Percentiles rank a stretch among this genome's conserved stretches.
Conservation (phyloP, 129 eudicot species). For the Helianthus tuberosus region DNA sequence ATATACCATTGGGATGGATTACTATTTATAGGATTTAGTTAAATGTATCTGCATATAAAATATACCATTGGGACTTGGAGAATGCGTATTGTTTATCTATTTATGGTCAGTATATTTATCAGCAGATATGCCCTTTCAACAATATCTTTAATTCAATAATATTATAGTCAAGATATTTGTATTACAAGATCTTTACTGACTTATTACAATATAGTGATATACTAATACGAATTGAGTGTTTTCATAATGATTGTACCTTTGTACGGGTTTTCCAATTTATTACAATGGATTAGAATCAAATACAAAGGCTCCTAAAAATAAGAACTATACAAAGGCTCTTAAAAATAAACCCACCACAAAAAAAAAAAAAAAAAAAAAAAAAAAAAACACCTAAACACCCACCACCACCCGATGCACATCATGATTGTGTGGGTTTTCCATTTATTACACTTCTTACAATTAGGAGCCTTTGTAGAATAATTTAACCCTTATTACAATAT, state of each 20-base stretch:
- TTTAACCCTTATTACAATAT: neutral
- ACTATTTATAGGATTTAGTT: neutral
- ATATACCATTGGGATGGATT: conserved; percentile 9
- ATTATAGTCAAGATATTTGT: neutral
- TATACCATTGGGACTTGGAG: conserved; percentile 8
- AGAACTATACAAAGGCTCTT: too few species aligned
- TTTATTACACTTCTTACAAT: too few species aligned
- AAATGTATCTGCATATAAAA: conserved; percentile 10
- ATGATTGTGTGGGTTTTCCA: too few species aligned
- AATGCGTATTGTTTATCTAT: neutral
- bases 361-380: too few species aligned
- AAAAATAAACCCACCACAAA: too few species aligned
- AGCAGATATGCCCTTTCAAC: neutral
- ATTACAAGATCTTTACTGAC: neutral
- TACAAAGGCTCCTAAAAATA: too few species aligned
- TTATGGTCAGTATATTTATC: neutral
- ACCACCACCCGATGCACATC: too few species aligned
- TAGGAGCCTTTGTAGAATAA: too few species aligned
- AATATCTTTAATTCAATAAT: neutral
- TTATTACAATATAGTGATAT: neutral
- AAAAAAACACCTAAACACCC: too few species aligned
- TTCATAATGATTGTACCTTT: neutral
- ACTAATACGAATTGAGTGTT: neutral
- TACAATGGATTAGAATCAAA: too few species aligned
- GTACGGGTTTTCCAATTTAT: neutral